phyloP scores from a whole-genome alignment of 768 basidiomycete genomes.

The Kondoa malvinella region DNA sequence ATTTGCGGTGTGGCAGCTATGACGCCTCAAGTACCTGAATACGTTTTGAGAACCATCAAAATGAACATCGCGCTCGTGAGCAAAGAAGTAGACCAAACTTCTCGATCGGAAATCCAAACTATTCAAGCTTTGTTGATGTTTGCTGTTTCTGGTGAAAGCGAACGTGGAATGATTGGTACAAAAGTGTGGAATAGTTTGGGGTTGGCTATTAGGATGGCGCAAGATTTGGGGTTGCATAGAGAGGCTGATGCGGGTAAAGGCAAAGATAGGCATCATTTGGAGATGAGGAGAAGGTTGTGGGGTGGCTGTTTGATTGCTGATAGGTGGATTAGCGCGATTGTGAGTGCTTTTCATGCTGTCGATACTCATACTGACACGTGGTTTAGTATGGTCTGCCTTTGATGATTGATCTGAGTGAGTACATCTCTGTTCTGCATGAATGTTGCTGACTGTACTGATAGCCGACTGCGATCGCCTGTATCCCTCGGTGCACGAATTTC shows the following conservation, averaged over 20 bases:
- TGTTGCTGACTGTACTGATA: not conserved
- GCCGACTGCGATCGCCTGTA: conserved; percentile 89
- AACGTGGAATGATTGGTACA: conserved; percentile 23
- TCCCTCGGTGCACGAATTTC: conserved; percentile 63
- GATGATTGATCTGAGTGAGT: conserved; percentile 62
- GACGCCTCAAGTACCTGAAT: conserved; percentile 64
- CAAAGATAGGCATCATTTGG: conserved; percentile 40
- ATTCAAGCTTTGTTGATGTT: conserved; percentile 52
- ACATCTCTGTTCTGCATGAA: not conserved
- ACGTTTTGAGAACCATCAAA: conserved; percentile 77
- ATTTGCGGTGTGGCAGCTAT: conserved; percentile 78
- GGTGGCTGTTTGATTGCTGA: conserved; percentile 8
- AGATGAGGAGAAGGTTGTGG: conserved; percentile 79
- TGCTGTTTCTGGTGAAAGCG: conserved; percentile 21
- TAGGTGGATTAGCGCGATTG: conserved; percentile 10
- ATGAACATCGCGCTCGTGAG: conserved; percentile 71
- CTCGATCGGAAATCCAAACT: conserved; percentile 39
- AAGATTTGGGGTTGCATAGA: conserved; percentile 86
- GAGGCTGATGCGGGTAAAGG: conserved; percentile 55
- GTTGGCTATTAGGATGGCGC: conserved; percentile 46
- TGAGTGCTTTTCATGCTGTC: not conserved
- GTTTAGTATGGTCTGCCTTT: conserved; percentile 72
- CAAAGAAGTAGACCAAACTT: conserved; percentile 69
- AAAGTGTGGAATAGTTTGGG: conserved; percentile 22
- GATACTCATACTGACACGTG: too few relatives aligned